A percentile compares a stretch with the other conserved stretches of the same genome.
These are phyloP conservation scores for Artemisia argyi DNA, from an alignment of 129 eudicot genomes.

Conservation along the genomic window DNA sequence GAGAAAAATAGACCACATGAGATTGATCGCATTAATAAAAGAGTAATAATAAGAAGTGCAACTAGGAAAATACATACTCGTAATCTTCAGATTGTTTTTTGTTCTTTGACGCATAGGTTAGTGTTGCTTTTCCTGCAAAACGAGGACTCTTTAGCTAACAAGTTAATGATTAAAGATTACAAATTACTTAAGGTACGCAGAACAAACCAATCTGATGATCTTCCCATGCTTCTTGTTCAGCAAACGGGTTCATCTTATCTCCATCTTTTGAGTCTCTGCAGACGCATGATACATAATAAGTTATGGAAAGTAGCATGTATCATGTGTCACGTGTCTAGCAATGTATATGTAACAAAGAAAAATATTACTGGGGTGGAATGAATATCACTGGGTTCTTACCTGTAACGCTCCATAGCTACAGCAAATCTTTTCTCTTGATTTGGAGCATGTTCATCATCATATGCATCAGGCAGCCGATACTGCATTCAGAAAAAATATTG, in stretches of 20 bases:
- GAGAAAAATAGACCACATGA: conserved; percentile 7
- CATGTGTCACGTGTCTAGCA: neutral
- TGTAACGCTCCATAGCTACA: conserved; percentile 91
- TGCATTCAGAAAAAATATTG: conserved; percentile 33
- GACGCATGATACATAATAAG: neutral
- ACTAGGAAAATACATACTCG: conserved; percentile 46
- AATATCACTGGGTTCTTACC: conserved; percentile 38
- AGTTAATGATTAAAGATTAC: neutral
- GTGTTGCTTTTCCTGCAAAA: conserved; percentile 86
- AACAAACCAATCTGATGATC: conserved; percentile 89
- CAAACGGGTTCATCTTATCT: conserved; percentile 96
- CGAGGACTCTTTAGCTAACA: conserved; percentile 12
- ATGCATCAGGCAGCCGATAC: conserved; percentile 97
- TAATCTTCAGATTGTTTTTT: conserved; percentile 72
- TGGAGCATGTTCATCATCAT: conserved; percentile 81
- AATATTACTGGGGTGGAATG: neutral
- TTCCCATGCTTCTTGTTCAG: conserved; percentile 99
- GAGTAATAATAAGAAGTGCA: conserved; percentile 7
- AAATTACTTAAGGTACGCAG: neutral
- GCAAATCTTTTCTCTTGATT: conserved; percentile 94
- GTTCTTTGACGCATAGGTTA: conserved; percentile 78
- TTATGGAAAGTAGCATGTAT: neutral
- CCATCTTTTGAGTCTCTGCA: conserved; percentile 72
- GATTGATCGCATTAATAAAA: conserved; percentile 1
- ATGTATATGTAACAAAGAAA: conserved; percentile 1